A percentile compares a stretch with the other conserved stretches of the same genome.
phyloP scores from a whole-genome alignment of 75 land plant species.

The Pinus taeda region DNA sequence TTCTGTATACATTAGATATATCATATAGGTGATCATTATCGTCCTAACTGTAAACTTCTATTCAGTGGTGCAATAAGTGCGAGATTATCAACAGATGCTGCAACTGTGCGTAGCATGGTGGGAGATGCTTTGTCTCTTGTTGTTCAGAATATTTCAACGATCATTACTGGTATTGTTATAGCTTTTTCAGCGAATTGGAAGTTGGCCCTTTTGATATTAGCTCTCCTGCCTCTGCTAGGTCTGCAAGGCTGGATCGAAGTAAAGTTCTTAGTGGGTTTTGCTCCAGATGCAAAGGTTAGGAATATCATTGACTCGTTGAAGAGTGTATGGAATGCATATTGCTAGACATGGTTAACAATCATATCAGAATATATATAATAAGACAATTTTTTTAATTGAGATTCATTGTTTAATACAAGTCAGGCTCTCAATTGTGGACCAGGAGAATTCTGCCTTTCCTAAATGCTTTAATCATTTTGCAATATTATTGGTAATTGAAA shows the following conservation, averaged over 20 bases:
- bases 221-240: conserved; percentile 42
- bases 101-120: conserved; percentile 55
- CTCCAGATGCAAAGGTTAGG: conserved; percentile 57
- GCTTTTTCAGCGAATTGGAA: conserved; percentile 55
- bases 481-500: background rate
- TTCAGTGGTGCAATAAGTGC: conserved; percentile 83
- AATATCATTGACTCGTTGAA: background rate
- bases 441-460: background rate
- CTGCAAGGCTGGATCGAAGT: conserved; percentile 33
- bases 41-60: conserved; percentile 8
- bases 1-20: background rate
- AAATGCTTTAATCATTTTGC: background rate
- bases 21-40: background rate
- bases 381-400: background rate
- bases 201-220: conserved; percentile 39
- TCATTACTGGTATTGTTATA: conserved; percentile 38
- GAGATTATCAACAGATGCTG: conserved; percentile 83
- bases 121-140: conserved; percentile 69
- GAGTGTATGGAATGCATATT: background rate
- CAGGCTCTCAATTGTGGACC: background rate
- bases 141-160: conserved; percentile 60
- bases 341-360: background rate
- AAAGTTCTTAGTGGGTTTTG: conserved; percentile 43
- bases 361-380: background rate
- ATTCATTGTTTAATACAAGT: background rate